phyloP scores from a whole-genome alignment of 164 flowering plant species.

The Kalanchoe fedtschenkoi region DNA sequence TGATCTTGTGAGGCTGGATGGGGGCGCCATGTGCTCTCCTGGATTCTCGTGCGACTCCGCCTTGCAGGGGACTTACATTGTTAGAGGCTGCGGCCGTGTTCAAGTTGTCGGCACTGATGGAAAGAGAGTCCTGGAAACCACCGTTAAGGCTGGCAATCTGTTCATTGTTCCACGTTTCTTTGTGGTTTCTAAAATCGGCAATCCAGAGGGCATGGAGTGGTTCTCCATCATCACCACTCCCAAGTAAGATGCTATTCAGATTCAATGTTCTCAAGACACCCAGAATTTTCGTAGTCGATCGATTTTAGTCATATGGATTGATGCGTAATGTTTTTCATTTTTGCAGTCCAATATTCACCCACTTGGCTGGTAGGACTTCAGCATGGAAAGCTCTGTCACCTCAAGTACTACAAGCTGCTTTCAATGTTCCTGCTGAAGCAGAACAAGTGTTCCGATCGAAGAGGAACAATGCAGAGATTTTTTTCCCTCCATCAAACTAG shows the following conservation, averaged over 20 bases:
- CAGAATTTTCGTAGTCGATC: background rate
- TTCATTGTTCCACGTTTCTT: slow-evolving; percentile 11
- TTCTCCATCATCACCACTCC: slow-evolving; percentile 11
- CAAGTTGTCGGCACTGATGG: slow-evolving; percentile 79
- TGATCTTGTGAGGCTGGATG: slow-evolving; percentile 73
- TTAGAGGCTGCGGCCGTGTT: slow-evolving; percentile 68
- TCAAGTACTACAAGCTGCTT: background rate
- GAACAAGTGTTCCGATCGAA: slow-evolving; percentile 1
- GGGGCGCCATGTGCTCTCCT: slow-evolving; percentile 76
- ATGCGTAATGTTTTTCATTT: background rate
- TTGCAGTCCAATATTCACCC: slow-evolving; percentile 4
- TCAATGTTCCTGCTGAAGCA: background rate
- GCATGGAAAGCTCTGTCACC: slow-evolving; percentile 3
- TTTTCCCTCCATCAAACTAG: slow-evolving; percentile 5
- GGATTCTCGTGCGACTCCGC: slow-evolving; percentile 90
- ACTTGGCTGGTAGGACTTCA: slow-evolving; percentile 3
- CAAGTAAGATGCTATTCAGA: background rate
- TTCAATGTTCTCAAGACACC: background rate
- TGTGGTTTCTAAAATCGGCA: slow-evolving; percentile 10
- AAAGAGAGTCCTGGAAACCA: slow-evolving; percentile 8
- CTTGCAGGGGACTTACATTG: slow-evolving; percentile 69
- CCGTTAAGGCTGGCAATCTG: slow-evolving; percentile 11
- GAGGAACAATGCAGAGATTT: background rate
- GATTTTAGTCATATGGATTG: background rate
- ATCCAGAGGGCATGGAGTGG: slow-evolving; percentile 12